Evolutionary conservation across 352 stramenopile species (phyloP).

Genomic region (Phytophthora tubulina): DNA sequence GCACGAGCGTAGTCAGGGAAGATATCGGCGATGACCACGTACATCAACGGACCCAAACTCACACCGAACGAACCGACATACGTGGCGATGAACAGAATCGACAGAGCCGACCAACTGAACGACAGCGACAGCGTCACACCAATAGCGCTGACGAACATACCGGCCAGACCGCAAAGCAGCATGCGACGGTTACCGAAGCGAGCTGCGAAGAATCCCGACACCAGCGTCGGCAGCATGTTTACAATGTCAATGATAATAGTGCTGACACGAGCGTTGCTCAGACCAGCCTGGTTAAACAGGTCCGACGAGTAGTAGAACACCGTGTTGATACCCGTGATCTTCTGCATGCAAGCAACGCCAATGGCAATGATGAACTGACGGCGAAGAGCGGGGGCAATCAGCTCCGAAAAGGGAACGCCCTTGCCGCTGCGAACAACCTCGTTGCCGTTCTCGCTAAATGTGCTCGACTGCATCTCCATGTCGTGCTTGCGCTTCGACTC

Average conservation of each 20-base stretch:
- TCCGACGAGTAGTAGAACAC: slow-evolving; percentile 67
- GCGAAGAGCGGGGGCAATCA: slow-evolving; percentile 38
- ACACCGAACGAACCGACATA: slow-evolving; percentile 47
- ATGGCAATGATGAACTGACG: slow-evolving; percentile 54
- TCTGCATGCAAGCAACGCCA: slow-evolving; percentile 46
- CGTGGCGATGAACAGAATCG: slow-evolving; percentile 51
- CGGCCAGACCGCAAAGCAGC: slow-evolving; percentile 41
- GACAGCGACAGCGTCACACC: slow-evolving; percentile 51
- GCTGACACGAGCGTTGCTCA: slow-evolving; percentile 45
- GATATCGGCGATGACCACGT: slow-evolving; percentile 55
- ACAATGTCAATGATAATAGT: slow-evolving; percentile 52
- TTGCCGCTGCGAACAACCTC: slow-evolving; percentile 44
- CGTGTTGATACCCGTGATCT: slow-evolving; percentile 67
- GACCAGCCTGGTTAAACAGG: slow-evolving; percentile 47
- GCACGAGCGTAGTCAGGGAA: slow-evolving; percentile 55
- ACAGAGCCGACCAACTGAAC: slow-evolving; percentile 37
- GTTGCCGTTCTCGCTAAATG: slow-evolving; percentile 39
- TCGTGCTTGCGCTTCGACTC: slow-evolving; percentile 49
- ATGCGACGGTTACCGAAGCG: slow-evolving; percentile 50
- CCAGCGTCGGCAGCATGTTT: slow-evolving; percentile 48
- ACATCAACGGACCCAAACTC: slow-evolving; percentile 50
- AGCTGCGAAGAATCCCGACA: slow-evolving; percentile 40
- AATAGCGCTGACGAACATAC: slow-evolving; percentile 49
- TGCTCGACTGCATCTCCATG: slow-evolving; percentile 44
- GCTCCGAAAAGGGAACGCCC: slow-evolving; percentile 39